Evolutionary conservation across 148 eudicot species (phyloP), one percentile per base, ranked within the genome.

Genomic region (Limonium bicolor): DNA sequence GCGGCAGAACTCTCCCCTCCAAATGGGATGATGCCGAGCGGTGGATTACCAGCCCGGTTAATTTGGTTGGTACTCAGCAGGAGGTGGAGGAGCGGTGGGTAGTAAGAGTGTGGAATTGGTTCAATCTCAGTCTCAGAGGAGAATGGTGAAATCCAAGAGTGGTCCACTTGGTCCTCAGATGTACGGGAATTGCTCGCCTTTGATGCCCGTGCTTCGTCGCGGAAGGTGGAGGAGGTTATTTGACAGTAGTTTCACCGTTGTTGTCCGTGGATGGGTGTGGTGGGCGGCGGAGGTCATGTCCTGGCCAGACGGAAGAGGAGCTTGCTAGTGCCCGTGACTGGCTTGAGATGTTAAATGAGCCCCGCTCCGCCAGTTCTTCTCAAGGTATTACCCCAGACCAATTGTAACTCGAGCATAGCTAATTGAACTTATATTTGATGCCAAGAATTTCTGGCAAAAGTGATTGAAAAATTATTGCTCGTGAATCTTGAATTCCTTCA

Each of bases 101-200:
- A n/a, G n/a, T n/a, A n/a, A n/a, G n/a, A n/a, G n/a, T n/a, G n/a
- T 21, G 52, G 58, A 37, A 80, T 63, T 39, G 59, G 62, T 53
- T 80, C 78, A 3, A 49, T 44, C 80, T 67, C 80, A 74, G 52
- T 62, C 44, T 3, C 69, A 68, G 12, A 77, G 80, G 61, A 72
- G 80, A 58, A 58, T 76, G 42, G 81, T 84, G 2, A 83, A 83
- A 50, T 59, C 92, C 0, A 88, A 88, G 76, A 88, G 97, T 62
- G 97, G 97, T 34, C 97, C 97, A 7, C 90, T 88, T 26, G 97
- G 87, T 22, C 73, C 84, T 25, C 81, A 5, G 71, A 59, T 41
- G 74, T 73, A 31, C 78, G 96, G 84, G 71, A 74, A 59, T 65
- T 46, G 60, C 72, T 70, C 64, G 78, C 74, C 39, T 36, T 59